Evolutionary conservation across 345 rosid genomes (phyloP), one percentile per base, ranked within the genome.

Genomic region (Ceriops decandra): DNA sequence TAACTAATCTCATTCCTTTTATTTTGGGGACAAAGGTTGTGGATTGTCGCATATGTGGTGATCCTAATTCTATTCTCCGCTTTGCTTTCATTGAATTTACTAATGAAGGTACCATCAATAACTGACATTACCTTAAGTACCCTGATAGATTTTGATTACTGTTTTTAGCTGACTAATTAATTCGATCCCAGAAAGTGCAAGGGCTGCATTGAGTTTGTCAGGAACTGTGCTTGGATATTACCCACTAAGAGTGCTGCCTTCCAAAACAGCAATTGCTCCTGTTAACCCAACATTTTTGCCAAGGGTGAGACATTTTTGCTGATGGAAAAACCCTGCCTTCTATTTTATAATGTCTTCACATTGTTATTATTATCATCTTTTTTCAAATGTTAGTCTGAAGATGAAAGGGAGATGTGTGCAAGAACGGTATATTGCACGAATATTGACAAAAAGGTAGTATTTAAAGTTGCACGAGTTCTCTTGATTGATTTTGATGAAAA

Each of bases 241-340:
- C 79, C 98, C 96, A 0, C 82, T 92, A 75, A 84, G 90, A 80
- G 95, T 92, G 77, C 81, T 92, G 78, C 98, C 96, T 61, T 92
- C 98, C 27, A 92, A 92, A 81, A 92, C 98, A 61, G 95, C 98
- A 46, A 92, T 92, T 59, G 95, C 88, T 72, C 98, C 96, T n/a
- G 98, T 92, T 77, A 92, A 92, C 81, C 98, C 98, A 26, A 88
- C 83, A 52, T 92, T 83, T 84, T 92, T 92, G 72, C 96, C 96
- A 32, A 85, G 92, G 92, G 98, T 90, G 83, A 75, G 83, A 5
- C 42, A 60, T 20, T 24, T 68, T 49, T 21, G 36, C 6, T 4
- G 16, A 56, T 15, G 59, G 10, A 24, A 42, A 42, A 13, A 11
- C 22, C 59, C 28, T 56, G 49, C 49, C 15, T 42, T 42, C 5